A percentile compares a stretch with the other conserved stretches of the same genome.
phyloP scores from a whole-genome alignment of 2,329 filamentous ascomycete species.

The Hypoxylon sp. region DNA sequence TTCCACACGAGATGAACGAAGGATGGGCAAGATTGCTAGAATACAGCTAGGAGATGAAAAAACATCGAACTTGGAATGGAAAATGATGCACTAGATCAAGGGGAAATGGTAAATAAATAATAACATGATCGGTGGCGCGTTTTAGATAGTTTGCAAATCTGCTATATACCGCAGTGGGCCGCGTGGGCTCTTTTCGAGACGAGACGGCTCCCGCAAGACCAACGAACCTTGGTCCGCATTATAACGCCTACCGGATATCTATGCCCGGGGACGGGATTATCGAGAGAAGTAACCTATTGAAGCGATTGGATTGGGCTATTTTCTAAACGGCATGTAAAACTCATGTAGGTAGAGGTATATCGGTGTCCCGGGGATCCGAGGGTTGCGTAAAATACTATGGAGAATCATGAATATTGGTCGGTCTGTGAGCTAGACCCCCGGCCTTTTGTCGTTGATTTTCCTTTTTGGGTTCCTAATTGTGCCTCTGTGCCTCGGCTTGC shows the following conservation, averaged over 20 bases:
- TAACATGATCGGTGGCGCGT: slow-evolving; percentile 18
- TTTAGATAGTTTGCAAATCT: slow-evolving; percentile 15
- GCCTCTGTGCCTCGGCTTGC: slow-evolving; percentile 39
- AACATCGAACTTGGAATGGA: neutral
- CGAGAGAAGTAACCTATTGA: slow-evolving; percentile 16
- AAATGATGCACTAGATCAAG: slow-evolving; percentile 3
- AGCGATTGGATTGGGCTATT: slow-evolving; percentile 15
- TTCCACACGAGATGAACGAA: slow-evolving; percentile 5
- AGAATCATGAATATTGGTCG: slow-evolving; percentile 12
- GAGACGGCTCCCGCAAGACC: slow-evolving; percentile 23
- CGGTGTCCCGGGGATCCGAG: slow-evolving; percentile 17
- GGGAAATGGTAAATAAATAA: slow-evolving; percentile 31
- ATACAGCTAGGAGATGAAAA: slow-evolving; percentile 10
- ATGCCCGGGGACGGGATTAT: slow-evolving; percentile 1
- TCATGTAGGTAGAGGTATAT: neutral
- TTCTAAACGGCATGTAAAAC: neutral
- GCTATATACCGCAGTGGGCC: slow-evolving; percentile 31
- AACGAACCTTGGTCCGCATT: slow-evolving; percentile 25
- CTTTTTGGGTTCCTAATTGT: slow-evolving; percentile 15
- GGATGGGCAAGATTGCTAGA: neutral
- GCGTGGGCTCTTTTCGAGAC: slow-evolving; percentile 34
- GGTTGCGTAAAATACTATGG: neutral
- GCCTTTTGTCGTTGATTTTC: slow-evolving; percentile 26
- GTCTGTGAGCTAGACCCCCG: slow-evolving; percentile 27
- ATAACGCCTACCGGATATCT: slow-evolving; percentile 15